Conservation (phyloP, 306 rosid genomes). For the Vigna mungo region DNA sequence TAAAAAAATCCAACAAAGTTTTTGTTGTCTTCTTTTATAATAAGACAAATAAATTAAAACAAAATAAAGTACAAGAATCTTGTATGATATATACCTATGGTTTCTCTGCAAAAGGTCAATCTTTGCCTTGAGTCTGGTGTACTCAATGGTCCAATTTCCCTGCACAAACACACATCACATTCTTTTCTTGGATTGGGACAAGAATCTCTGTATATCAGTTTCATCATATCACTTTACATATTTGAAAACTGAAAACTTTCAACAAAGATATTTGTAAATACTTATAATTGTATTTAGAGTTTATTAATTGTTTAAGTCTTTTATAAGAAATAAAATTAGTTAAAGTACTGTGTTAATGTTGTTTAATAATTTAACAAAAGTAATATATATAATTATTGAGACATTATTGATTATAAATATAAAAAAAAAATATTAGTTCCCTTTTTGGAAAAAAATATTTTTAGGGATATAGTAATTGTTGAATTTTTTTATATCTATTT, state of each 20-base stretch:
- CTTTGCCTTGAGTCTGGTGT: conserved; percentile 72
- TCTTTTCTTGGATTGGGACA: neutral
- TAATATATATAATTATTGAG: neutral
- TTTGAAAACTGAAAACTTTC: neutral
- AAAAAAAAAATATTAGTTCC: neutral
- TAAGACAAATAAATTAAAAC: neutral
- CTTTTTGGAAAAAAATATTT: neutral
- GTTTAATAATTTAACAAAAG: neutral
- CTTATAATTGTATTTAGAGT: neutral
- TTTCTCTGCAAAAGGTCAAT: conserved; percentile 80
- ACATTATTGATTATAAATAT: neutral
- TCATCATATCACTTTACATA: neutral
- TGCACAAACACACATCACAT: conserved; percentile 38
- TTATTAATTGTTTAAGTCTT: neutral
- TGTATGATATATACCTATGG: conserved; percentile 55
- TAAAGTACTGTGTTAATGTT: neutral
- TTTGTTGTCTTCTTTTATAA: neutral
- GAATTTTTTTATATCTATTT: neutral
- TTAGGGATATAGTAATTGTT: neutral
- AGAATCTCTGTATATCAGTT: conserved; percentile 1
- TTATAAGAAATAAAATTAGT: neutral
- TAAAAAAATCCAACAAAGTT: neutral
- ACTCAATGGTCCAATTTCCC: conserved; percentile 87
- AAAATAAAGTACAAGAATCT: neutral
- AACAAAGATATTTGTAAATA: neutral